These are phyloP conservation scores for Leptodontidium sp. DNA, from an alignment of 2,329 filamentous ascomycete species.

Conservation along the genomic window DNA sequence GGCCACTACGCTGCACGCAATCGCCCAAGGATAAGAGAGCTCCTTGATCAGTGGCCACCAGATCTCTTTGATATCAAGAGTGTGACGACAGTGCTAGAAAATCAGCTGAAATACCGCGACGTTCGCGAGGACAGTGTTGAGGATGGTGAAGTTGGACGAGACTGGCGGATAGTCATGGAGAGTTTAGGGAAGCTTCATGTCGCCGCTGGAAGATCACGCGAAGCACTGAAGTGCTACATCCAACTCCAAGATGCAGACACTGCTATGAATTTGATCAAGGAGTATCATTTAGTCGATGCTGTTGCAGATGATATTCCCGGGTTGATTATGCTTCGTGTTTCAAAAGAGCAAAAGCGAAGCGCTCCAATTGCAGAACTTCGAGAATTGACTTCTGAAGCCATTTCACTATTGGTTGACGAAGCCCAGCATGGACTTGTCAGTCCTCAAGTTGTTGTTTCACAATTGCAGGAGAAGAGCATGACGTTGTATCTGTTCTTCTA, in stretches of 20 bases:
- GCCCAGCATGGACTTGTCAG: conserved; percentile 87
- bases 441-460: conserved; percentile 78
- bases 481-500: conserved; percentile 91
- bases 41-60: conserved; percentile 84
- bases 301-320: conserved; percentile 89
- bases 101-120: conserved; percentile 79
- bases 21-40: conserved; percentile 75
- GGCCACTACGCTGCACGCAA: conserved; percentile 87
- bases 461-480: conserved; percentile 73
- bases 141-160: conserved; percentile 73
- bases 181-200: conserved; percentile 86
- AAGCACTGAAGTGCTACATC: conserved; percentile 90
- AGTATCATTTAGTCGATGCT: conserved; percentile 89
- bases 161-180: conserved; percentile 92
- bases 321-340: conserved; percentile 87
- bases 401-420: conserved; percentile 87
- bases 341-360: conserved; percentile 70
- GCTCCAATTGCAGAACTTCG: conserved; percentile 77
- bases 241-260: conserved; percentile 90
- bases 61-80: conserved; percentile 83
- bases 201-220: conserved; percentile 79
- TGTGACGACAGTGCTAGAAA: conserved; percentile 81
- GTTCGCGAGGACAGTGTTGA: conserved; percentile 80
- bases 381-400: conserved; percentile 81
- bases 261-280: conserved; percentile 84